These are phyloP conservation scores for Aspergillus transmontanensis DNA, from an alignment of 2,329 filamentous ascomycete species.

Conservation along the genomic window DNA sequence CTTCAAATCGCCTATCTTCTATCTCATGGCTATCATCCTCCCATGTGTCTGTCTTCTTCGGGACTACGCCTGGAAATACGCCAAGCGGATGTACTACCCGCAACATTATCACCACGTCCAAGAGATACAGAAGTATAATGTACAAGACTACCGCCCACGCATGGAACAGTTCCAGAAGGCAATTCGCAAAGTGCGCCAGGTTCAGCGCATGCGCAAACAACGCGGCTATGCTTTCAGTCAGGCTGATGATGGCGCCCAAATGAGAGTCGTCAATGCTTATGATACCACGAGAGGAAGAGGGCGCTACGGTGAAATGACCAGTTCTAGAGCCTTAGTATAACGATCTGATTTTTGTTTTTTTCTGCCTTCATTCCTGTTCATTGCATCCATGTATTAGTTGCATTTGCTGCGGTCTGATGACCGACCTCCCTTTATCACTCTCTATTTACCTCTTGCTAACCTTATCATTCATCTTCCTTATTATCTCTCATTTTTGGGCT, in stretches of 20 bases:
- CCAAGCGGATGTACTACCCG: constrained; percentile 94
- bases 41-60: constrained; percentile 80
- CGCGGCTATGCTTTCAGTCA: constrained; percentile 97
- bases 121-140: constrained; percentile 99
- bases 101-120: constrained; percentile 98
- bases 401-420: background rate
- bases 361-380: background rate
- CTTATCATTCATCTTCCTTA: background rate
- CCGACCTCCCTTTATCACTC: background rate
- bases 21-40: constrained; percentile 82
- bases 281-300: constrained; percentile 93
- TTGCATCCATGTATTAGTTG: constrained; percentile 14
- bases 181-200: constrained; percentile 95
- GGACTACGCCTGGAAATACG: constrained; percentile 96
- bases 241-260: constrained; percentile 88
- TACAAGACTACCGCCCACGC: constrained; percentile 95
- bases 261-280: constrained; percentile 92
- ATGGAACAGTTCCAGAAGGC: constrained; percentile 99
- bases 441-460: background rate
- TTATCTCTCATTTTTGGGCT: background rate
- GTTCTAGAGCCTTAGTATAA: constrained; percentile 48
- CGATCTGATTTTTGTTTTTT: constrained; percentile 9
- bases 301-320: constrained; percentile 92
- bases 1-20: constrained; percentile 82
- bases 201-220: constrained; percentile 99